Percentiles rank a stretch among this genome's conserved stretches.
Evolutionary conservation across 495 filamentous ascomycete genomes (phyloP).

Genomic region (Bathelium albidoporum): DNA sequence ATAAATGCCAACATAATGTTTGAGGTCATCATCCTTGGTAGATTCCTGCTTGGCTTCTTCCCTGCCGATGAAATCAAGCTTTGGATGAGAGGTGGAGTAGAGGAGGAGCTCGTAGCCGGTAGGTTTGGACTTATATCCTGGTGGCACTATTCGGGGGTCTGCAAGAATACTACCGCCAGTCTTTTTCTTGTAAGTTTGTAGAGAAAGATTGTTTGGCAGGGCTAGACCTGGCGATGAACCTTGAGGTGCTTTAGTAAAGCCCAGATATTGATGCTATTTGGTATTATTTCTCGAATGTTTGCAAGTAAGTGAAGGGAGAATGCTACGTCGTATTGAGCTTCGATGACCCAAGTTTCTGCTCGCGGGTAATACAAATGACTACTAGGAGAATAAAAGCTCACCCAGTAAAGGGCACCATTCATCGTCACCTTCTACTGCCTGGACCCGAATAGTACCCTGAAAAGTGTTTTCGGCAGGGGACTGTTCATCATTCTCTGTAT

Average conservation of each 20-base stretch:
- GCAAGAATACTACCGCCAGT: conserved; percentile 7
- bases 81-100: conserved; percentile 62
- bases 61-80: conserved; percentile 44
- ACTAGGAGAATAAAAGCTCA: conserved; percentile 33
- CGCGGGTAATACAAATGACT: too few species aligned
- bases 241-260: conserved; percentile 27
- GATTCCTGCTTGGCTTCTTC: conserved; percentile 38
- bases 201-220: conserved; percentile 43
- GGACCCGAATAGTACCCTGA: conserved; percentile 42
- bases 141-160: conserved; percentile 15
- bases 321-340: too few species aligned
- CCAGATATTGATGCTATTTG: too few species aligned
- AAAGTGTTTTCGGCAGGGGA: conserved; percentile 45
- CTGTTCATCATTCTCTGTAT: conserved; percentile 40
- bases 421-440: conserved; percentile 46
- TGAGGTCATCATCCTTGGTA: conserved; percentile 51
- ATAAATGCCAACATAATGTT: conserved; percentile 80
- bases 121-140: conserved; percentile 17
- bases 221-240: conserved; percentile 59
- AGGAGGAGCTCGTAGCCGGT: conserved; percentile 58
- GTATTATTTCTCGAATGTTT: too few species aligned
- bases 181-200: conserved; percentile 51
- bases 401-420: conserved; percentile 57
- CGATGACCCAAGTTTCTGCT: too few species aligned
- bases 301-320: too few species aligned